phyloP scores from a whole-genome alignment of 2,329 filamentous ascomycete genomes.

The Curvularia spicifera region DNA sequence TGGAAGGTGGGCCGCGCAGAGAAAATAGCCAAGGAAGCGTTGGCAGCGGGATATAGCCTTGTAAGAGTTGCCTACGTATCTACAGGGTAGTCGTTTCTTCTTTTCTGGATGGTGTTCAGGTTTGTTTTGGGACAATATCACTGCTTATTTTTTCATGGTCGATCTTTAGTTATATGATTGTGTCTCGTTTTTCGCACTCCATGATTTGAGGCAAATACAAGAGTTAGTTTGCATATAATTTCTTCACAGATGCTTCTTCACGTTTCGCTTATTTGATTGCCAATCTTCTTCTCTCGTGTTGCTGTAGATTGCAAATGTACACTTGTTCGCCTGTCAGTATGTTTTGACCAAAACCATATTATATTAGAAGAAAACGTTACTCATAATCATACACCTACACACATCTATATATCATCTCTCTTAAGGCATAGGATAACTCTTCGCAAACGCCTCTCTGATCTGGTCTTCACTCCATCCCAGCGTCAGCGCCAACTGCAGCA shows the following conservation, averaged over 20 bases:
- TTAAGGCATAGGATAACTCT: conserved; percentile 37
- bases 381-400: not conserved
- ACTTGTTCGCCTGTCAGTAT: too few relatives aligned
- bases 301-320: not conserved
- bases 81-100: not conserved
- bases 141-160: not conserved
- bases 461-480: conserved; percentile 51
- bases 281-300: not conserved
- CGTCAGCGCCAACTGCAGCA: conserved; percentile 53
- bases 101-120: not conserved
- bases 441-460: conserved; percentile 50
- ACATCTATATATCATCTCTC: not conserved
- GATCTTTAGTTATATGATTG: not conserved
- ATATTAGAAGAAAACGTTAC: not conserved
- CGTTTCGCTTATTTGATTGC: not conserved
- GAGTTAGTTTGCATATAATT: not conserved
- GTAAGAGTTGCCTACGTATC: not conserved
- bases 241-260: not conserved
- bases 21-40: conserved; percentile 34
- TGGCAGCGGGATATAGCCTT: conserved; percentile 9
- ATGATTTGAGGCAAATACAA: not conserved
- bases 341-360: not conserved
- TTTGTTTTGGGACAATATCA: not conserved
- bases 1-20: conserved; percentile 26
- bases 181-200: not conserved